phyloP scores from a whole-genome alignment of 129 eudicot genomes.

The Daucus carota region DNA sequence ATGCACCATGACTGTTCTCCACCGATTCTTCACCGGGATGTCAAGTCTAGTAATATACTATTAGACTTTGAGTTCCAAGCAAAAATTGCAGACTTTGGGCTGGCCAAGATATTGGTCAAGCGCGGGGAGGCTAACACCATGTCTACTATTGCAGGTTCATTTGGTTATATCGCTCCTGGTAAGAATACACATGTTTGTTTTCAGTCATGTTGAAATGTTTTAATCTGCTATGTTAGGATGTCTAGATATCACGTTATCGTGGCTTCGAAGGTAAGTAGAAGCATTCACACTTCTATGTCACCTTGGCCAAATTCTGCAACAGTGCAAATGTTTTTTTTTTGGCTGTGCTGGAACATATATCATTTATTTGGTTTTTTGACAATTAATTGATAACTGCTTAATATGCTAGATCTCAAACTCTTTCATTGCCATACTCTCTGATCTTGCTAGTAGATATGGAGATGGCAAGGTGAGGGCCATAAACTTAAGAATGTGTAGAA shows the following conservation, averaged over 20 bases:
- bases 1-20: slow-evolving; percentile 83
- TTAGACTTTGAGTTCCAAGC: slow-evolving; percentile 64
- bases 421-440: too few species aligned
- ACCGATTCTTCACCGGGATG: slow-evolving; percentile 65
- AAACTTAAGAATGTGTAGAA: not conserved
- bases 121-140: slow-evolving; percentile 45
- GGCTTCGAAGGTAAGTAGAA: not conserved
- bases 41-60: slow-evolving; percentile 71
- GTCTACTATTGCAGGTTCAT: slow-evolving; percentile 76
- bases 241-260: not conserved
- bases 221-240: not conserved
- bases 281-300: not conserved
- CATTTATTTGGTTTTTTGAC: not conserved
- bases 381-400: not conserved
- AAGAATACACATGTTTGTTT: slow-evolving; percentile 14
- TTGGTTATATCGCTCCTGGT: slow-evolving; percentile 92
- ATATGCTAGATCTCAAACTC: not conserved
- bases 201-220: not conserved
- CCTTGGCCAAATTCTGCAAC: not conserved
- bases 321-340: not conserved
- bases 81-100: slow-evolving; percentile 66
- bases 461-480: too few species aligned
- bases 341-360: not conserved
- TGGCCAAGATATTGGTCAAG: slow-evolving; percentile 58
- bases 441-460: too few species aligned